Base-by-base conservation (phyloP, 805 yeast species). In the Ogataea methylovora region DNA sequence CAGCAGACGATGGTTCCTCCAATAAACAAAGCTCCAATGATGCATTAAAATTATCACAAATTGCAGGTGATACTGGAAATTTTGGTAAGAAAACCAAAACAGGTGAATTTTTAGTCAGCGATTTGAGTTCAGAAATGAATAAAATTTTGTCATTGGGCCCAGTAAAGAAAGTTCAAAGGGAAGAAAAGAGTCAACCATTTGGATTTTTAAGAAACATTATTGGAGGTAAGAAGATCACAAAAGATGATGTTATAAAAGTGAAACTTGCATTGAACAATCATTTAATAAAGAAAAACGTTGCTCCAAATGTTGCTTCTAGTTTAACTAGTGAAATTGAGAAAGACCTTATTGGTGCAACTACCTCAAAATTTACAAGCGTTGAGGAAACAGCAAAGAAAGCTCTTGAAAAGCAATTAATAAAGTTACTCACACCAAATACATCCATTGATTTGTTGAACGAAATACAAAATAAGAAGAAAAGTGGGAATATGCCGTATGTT, bases 361-460 rank as follows among this genome's bases (percentile, higher is more conserved):
- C 85, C 0, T 76, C 73, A 28, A 73, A 65, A 40, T 82, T 86
- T 73, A 81, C 92, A 2, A 72, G 90, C 4, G 73, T 85, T 18
- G 79, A 76, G 33, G 63, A 69, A 10, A 83, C 94, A 17, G 85
- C 84, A 2, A 79, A 77, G 39, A 60, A 63, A 30, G 65, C 81
- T 8, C 63, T 83, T 53, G 65, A 70, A n/a, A 82, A 75, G 46
- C 71, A 74, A 30, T 62, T 83, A 30, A 78, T 84, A 26, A 81
- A 79, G 46, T 76, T 90, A 30, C 64, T 90, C 37, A 88, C 97
- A 0, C 97, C 98, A 12, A 84, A 87, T 40, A 84, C 92, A 2
- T 85, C 96, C 1, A 77, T 88, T 1, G 94, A 92, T 52, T 60
- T 90, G 39, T 67, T 90, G 24, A 83, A 84, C 44, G 94, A 86